Conservation (phyloP, 345 rosid genomes). For the Linum tenue region DNA sequence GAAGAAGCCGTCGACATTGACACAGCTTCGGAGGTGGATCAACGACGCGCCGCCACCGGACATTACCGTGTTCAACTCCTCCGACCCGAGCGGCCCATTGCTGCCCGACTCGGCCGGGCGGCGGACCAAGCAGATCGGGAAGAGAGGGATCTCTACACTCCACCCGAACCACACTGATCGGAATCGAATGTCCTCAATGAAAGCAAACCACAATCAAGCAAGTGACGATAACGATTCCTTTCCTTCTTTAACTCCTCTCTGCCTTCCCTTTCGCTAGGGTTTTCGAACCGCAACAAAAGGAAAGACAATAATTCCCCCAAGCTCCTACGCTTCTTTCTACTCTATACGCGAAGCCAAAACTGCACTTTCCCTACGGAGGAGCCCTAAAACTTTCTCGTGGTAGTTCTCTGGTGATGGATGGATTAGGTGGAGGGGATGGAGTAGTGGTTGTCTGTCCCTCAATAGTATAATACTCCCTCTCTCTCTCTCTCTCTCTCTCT, state of each 20-base stretch:
- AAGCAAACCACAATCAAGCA: background rate
- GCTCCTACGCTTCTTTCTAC: too few species aligned
- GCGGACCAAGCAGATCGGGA: background rate
- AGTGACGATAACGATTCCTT: background rate
- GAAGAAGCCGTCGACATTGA: background rate
- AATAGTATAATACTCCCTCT: too few species aligned
- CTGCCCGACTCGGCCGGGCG: background rate
- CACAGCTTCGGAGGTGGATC: background rate
- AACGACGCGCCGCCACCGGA: background rate
- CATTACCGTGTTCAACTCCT: background rate
- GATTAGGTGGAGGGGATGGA: background rate
- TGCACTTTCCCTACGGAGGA: background rate
- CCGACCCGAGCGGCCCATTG: background rate
- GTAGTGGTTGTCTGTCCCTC: background rate
- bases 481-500: slow-evolving; percentile 1
- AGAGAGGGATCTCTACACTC: background rate
- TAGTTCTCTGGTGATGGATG: background rate
- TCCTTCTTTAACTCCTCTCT: background rate
- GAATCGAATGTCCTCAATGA: background rate
- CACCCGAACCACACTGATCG: background rate
- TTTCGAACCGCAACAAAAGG: background rate
- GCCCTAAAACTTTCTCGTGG: background rate
- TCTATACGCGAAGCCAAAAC: background rate
- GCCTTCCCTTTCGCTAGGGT: background rate
- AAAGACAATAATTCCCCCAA: too few species aligned